Conservation (phyloP, 2,329 filamentous ascomycete genomes). For the Tolypocladium sp. region DNA sequence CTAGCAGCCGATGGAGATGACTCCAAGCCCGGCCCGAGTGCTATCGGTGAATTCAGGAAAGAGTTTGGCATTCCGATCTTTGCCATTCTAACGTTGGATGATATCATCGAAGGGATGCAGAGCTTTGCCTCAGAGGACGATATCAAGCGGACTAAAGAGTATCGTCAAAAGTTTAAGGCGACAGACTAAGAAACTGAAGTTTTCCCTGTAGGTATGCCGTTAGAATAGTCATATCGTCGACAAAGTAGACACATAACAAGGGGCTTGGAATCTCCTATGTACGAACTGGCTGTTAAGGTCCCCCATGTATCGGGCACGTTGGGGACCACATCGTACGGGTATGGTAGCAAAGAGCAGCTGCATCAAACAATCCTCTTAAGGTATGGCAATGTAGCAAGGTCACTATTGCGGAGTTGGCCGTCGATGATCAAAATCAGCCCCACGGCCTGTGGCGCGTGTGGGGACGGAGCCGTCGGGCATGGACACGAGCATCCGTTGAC, state of each 20-base stretch:
- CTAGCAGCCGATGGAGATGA: constrained; percentile 57
- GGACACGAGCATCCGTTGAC: no score
- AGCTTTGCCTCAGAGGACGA: constrained; percentile 53
- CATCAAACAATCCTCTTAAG: no score
- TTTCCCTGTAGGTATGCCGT: not conserved
- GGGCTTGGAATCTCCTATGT: not conserved
- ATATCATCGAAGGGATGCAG: constrained; percentile 65
- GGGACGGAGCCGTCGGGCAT: no score
- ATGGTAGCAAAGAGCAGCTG: no score
- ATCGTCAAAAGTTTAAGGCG: constrained; percentile 57
- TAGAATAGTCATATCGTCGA: not conserved
- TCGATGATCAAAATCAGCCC: no score
- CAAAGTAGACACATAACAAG: not conserved
- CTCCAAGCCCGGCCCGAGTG: constrained; percentile 61
- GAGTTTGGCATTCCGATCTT: constrained; percentile 79
- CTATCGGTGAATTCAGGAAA: constrained; percentile 76
- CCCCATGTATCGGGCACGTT: no score
- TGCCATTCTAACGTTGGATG: constrained; percentile 73
- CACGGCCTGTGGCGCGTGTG: no score
- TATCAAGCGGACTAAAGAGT: constrained; percentile 61
- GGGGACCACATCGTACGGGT: no score
- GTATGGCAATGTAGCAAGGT: no score
- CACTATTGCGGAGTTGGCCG: no score
- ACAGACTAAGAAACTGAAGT: constrained; percentile 31
- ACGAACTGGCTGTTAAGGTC: not conserved